phyloP scores from a whole-genome alignment of 2,329 filamentous ascomycete species.

The Colletotrichum tamarilloi region DNA sequence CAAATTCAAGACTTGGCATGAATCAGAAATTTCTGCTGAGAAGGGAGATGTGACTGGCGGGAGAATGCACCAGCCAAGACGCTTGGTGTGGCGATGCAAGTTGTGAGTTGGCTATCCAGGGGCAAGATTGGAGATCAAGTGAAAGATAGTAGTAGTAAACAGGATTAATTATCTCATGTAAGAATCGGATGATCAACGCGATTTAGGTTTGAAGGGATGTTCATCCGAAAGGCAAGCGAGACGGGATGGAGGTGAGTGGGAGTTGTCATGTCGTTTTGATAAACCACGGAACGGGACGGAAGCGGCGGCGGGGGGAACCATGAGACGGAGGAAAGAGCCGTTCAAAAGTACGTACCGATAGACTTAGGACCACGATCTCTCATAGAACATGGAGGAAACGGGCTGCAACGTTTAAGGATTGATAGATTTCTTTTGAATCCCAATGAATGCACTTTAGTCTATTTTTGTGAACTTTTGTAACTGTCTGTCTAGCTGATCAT shows the following conservation, averaged over 20 bases:
- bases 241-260: too few species aligned
- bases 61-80: slow-evolving; percentile 18
- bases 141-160: not conserved
- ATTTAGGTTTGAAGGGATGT: not conserved
- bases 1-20: slow-evolving; percentile 20
- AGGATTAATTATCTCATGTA: not conserved
- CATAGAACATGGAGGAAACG: too few species aligned
- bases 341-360: too few species aligned
- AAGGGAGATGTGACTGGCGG: slow-evolving; percentile 21
- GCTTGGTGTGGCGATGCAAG: slow-evolving; percentile 31
- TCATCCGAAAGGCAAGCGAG: too few species aligned
- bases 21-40: slow-evolving; percentile 22
- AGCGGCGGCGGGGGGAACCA: too few species aligned
- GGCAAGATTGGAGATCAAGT: not conserved
- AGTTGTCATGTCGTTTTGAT: too few species aligned
- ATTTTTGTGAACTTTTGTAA: not conserved
- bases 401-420: too few species aligned
- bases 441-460: not conserved
- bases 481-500: slow-evolving; percentile 47
- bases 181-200: not conserved
- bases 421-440: not conserved
- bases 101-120: not conserved
- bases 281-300: too few species aligned
- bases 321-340: too few species aligned
- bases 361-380: too few species aligned